Evolutionary conservation across 2,329 filamentous ascomycete species (phyloP).

Genomic region (Colletotrichum trifolii): DNA sequence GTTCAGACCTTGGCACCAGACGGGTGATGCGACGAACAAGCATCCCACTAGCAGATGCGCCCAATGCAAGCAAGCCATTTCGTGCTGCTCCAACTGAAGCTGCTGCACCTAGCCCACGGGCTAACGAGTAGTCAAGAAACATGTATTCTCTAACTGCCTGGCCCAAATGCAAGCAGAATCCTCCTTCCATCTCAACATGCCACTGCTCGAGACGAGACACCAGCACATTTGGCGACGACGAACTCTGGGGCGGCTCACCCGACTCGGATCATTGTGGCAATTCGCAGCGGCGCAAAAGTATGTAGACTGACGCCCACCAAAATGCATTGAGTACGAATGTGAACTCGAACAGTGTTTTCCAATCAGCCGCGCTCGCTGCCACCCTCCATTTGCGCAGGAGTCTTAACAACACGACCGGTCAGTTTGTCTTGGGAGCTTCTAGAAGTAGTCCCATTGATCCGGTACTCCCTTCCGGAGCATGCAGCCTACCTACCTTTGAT

Average conservation of each 20-base stretch:
- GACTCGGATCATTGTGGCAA: too few relatives aligned
- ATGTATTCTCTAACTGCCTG: too few relatives aligned
- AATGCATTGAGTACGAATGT: too few relatives aligned
- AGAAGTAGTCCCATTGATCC: constrained; percentile 24
- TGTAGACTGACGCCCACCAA: too few relatives aligned
- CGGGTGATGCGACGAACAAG: constrained; percentile 25
- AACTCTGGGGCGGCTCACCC: too few relatives aligned
- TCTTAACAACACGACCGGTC: too few relatives aligned
- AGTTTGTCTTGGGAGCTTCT: constrained; percentile 15
- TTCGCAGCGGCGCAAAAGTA: too few relatives aligned
- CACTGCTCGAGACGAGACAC: too few relatives aligned
- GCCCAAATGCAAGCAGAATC: not conserved
- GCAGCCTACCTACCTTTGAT: constrained; percentile 25
- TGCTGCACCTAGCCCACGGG: constrained; percentile 1
- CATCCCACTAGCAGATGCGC: constrained; percentile 27
- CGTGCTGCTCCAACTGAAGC: constrained; percentile 19
- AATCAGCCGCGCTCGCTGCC: constrained; percentile 4
- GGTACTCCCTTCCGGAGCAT: constrained; percentile 23
- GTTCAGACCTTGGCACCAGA: constrained; percentile 11
- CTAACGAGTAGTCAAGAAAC: not conserved
- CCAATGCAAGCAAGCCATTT: constrained; percentile 17
- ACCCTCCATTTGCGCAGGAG: too few relatives aligned
- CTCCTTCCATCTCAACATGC: constrained; percentile 11
- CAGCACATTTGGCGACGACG: too few relatives aligned
- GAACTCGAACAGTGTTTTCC: too few relatives aligned